Evolutionary conservation across 805 yeast species (phyloP), one percentile per base, ranked within the genome.

Genomic region (Candida krabiensis): DNA sequence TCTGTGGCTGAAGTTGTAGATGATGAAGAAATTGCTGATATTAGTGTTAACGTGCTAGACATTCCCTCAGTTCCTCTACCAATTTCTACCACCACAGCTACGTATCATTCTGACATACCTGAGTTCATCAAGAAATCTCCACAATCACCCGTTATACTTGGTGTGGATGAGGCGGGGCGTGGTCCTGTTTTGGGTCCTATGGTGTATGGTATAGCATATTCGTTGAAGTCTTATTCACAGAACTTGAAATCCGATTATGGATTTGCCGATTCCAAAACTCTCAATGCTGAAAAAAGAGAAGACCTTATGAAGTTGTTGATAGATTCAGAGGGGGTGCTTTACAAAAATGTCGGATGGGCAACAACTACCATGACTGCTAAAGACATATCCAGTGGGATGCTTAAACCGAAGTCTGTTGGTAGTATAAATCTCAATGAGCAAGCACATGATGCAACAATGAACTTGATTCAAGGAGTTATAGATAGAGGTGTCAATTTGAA

Each of bases 91-190:
- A 56, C 58, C 9, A 67, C 85, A 2, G 55, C 71, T 12, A 73
- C 86, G 0, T 76, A 69, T 50, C 64, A 60, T 28, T 70, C 86
- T 0, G 64, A 61, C 0, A 61, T 81, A 2, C 89, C 89, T 0
- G 35, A 30, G 3, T 43, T 30, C 7, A 56, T 77, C 14, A 23
- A 38, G 9, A 54, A 53, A 2, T 41, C 64, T 28, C 64, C 68
- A 1, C 41, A 49, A 1, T 66, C 61, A 9, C 67, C 73, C 0
- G 73, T 81, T 2, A 71, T 81, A 7, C 62, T 93, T 9, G 99
- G 99, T 1, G 96, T 93, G 1, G 99, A 93, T 61, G 99, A 93
- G 59, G 99, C 99, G 0, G 99, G 99, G 1, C 73, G 99, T 49
- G 99, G 99, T 0, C 99, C 99, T 0, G 97, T 95, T 0, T 54